phyloP scores from a whole-genome alignment of 306 rosid species.

The Lagenaria siceraria region DNA sequence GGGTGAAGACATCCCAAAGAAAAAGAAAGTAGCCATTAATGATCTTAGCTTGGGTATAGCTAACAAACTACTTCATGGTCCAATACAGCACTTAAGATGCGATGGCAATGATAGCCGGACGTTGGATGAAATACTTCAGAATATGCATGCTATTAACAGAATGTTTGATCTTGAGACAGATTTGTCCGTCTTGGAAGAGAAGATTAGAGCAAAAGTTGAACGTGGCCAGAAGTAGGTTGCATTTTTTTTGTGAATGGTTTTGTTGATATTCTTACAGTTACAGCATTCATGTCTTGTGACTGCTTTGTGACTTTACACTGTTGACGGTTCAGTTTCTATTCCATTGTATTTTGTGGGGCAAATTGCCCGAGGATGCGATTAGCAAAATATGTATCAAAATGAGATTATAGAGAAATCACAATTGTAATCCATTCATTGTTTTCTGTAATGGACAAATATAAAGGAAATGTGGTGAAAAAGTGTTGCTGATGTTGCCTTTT shows the following conservation, averaged over 20 bases:
- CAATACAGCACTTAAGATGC: constrained; percentile 80
- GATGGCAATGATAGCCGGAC: constrained; percentile 36
- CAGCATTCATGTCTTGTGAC: not conserved
- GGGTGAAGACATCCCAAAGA: constrained; percentile 51
- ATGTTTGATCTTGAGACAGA: constrained; percentile 87
- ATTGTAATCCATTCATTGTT: not conserved
- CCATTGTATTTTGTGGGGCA: not conserved
- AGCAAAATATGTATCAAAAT: not conserved
- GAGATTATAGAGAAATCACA: not conserved
- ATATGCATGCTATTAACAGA: constrained; percentile 77
- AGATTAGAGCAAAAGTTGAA: constrained; percentile 59
- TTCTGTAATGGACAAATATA: not conserved
- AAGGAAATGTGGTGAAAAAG: not conserved
- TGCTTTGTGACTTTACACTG: not conserved
- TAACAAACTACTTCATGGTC: constrained; percentile 78
- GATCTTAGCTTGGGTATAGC: constrained; percentile 72
- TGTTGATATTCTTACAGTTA: not conserved
- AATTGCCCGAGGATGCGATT: not conserved
- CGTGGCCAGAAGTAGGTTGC: constrained; percentile 22
- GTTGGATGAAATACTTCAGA: constrained; percentile 55
- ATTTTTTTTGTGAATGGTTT: not conserved
- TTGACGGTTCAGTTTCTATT: not conserved
- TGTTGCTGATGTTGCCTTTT: not conserved
- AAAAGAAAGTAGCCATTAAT: constrained; percentile 51
- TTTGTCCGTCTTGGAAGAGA: constrained; percentile 51